Percentiles rank a stretch among this genome's conserved stretches.
Conservation (phyloP, 106 monocot species). For the Dioscorea dumetorum region DNA sequence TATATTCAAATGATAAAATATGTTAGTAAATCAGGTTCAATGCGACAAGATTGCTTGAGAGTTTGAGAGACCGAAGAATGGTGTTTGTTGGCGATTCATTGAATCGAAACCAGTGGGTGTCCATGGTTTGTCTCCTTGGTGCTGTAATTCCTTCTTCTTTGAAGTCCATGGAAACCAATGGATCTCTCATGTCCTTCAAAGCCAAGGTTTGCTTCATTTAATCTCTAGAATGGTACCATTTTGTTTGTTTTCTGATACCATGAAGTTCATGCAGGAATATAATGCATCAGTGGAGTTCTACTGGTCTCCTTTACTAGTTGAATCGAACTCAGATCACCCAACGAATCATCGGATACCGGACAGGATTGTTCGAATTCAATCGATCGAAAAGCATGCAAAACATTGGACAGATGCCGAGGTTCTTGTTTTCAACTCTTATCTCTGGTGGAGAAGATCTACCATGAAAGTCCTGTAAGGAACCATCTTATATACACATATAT, state of each 20-base stretch:
- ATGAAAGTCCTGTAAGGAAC: slow-evolving; percentile 63
- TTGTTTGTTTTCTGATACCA: background rate
- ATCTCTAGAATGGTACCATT: too few relatives aligned
- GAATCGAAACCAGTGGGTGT: slow-evolving; percentile 69
- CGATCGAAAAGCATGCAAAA: slow-evolving; percentile 47
- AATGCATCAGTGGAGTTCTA: slow-evolving; percentile 53
- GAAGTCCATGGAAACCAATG: slow-evolving; percentile 40
- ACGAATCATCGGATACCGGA: slow-evolving; percentile 44
- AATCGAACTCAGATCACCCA: slow-evolving; percentile 54
- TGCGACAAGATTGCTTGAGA: slow-evolving; percentile 50
- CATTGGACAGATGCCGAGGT: slow-evolving; percentile 47
- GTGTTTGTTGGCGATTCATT: slow-evolving; percentile 72
- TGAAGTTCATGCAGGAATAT: slow-evolving; percentile 21
- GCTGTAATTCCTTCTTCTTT: slow-evolving; percentile 23
- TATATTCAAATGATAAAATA: too few relatives aligned
- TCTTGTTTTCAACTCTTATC: slow-evolving; percentile 50
- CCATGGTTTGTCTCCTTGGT: slow-evolving; percentile 76
- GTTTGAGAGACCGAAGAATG: slow-evolving; percentile 44
- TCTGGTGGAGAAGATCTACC: slow-evolving; percentile 56
- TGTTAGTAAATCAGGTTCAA: slow-evolving; percentile 30
- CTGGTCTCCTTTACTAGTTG: slow-evolving; percentile 49
- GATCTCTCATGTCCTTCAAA: slow-evolving; percentile 56
- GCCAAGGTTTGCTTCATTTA: slow-evolving; percentile 26
- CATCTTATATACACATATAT: too few relatives aligned
- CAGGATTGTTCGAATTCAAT: slow-evolving; percentile 33